These are phyloP conservation scores for Chlorophyllum brunneum DNA, from an alignment of 768 basidiomycete species.

Conservation along the genomic window DNA sequence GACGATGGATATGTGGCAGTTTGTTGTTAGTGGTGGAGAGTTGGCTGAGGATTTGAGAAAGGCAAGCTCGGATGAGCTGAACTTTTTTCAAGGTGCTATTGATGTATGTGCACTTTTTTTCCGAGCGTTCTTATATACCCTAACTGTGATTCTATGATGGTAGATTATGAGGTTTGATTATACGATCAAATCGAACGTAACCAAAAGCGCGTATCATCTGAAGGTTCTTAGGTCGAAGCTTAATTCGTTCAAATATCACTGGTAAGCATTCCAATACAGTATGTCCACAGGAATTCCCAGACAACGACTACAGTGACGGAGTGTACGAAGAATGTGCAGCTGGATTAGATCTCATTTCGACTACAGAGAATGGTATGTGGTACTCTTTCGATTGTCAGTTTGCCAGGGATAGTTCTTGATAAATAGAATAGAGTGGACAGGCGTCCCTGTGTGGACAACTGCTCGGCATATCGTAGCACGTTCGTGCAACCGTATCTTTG, in stretches of 20 bases:
- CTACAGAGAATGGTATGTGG: background rate
- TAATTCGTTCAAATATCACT: background rate
- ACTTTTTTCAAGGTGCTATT: background rate
- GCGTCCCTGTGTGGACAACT: constrained; percentile 3
- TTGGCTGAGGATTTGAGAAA: constrained; percentile 28
- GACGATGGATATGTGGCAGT: constrained; percentile 20
- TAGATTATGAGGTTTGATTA: constrained; percentile 5
- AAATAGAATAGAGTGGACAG: constrained; percentile 10
- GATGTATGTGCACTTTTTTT: background rate
- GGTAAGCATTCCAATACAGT: background rate
- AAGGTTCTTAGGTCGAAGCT: background rate
- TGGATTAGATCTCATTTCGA: background rate
- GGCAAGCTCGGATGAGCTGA: constrained; percentile 14
- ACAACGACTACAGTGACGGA: background rate
- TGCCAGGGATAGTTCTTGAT: background rate
- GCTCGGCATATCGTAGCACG: constrained; percentile 16
- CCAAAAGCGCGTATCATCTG: background rate
- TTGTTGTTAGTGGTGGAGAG: constrained; percentile 25
- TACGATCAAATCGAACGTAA: constrained; percentile 1
- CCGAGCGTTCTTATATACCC: too few relatives aligned
- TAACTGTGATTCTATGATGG: background rate
- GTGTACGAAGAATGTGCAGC: constrained; percentile 6
- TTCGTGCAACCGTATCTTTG: constrained; percentile 20
- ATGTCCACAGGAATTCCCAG: background rate
- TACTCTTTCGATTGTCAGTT: too few relatives aligned